These are phyloP conservation scores for Trichoderma orchidacearum DNA, from an alignment of 495 filamentous ascomycete species.

Conservation along the genomic window DNA sequence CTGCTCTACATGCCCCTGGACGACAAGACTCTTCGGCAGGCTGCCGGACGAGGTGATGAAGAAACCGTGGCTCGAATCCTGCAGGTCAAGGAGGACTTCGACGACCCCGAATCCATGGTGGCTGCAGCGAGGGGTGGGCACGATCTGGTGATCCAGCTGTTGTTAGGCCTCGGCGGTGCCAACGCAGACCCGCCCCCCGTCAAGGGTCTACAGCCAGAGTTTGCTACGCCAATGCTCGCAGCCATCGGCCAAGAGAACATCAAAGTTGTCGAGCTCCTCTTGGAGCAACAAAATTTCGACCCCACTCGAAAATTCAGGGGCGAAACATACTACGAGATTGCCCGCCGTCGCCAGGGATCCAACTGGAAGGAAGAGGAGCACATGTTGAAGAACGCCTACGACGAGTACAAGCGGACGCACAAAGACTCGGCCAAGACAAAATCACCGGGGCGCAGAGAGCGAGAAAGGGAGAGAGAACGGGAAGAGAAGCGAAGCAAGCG, in stretches of 20 bases:
- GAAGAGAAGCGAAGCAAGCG: slow-evolving; percentile 34
- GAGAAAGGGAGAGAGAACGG: slow-evolving; percentile 42
- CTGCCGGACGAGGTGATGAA: slow-evolving; percentile 72
- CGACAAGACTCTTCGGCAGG: slow-evolving; percentile 61
- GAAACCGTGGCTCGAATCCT: slow-evolving; percentile 66
- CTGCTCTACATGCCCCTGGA: slow-evolving; percentile 41
- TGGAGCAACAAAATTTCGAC: slow-evolving; percentile 66
- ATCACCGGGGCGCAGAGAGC: slow-evolving; percentile 35
- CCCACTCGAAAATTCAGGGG: slow-evolving; percentile 59
- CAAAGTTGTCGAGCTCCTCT: slow-evolving; percentile 64
- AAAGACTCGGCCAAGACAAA: slow-evolving; percentile 26
- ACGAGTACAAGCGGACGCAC: slow-evolving; percentile 41
- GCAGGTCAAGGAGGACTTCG: slow-evolving; percentile 51
- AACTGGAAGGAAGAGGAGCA: slow-evolving; percentile 82
- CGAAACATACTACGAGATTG: slow-evolving; percentile 72
- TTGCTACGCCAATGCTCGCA: slow-evolving; percentile 83
- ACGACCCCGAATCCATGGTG: slow-evolving; percentile 74
- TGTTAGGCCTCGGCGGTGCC: slow-evolving; percentile 67
- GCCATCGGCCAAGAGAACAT: slow-evolving; percentile 86
- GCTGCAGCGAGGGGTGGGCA: slow-evolving; percentile 90
- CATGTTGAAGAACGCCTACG: slow-evolving; percentile 67
- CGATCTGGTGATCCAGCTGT: slow-evolving; percentile 67
- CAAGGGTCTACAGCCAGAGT: slow-evolving; percentile 30
- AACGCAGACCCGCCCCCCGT: slow-evolving; percentile 67
- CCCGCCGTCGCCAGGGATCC: slow-evolving; percentile 65